Evolutionary conservation across 768 basidiomycete genomes (phyloP), one percentile per base, ranked within the genome.

Genomic region (Termitomyces sp.): DNA sequence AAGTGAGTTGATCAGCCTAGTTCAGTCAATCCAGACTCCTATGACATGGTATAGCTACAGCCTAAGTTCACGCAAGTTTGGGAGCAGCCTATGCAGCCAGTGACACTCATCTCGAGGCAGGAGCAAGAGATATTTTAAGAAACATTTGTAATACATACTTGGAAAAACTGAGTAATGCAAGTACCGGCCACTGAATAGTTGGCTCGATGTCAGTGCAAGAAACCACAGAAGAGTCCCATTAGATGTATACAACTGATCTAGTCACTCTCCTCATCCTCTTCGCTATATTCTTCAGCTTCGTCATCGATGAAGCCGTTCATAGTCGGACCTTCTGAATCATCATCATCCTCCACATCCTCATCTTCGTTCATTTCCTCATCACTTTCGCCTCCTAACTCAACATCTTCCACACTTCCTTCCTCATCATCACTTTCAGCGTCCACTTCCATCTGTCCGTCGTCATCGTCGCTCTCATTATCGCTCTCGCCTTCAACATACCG

Each of bases 401-500:
- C 80, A 66, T 91, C 89, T 66, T 91, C 92, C 46, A 93, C 75
- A 66, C 91, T 91, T 12, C 86, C 89, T 36, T 78, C 84, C 37
- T 90, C 88, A 58, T 84, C 85, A 7, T 75, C 85, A 41, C 80
- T 84, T 64, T 87, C 85, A 34, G 87, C 80, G 52, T 86, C 85
- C 47, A 80, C 75, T 44, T 85, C 84, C 70, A 81, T 78, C 36
- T 74, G 74, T 59, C 76, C 81, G 31, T 79, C 82, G 30, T 79
- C 82, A 27, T 81, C 82, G 44, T 82, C 83, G 55, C 87, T 64
- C 41, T 65, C 61, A 11, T 60, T 59, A 84, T 84, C 88, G 55
- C 87, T 88, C 67, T 93, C 89, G 1, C 94, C 93, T 72, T 95
- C 90, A 27, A 89, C 84, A 65, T 91, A 92, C 59, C 78, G 80